Evolutionary conservation across 345 rosid species (phyloP), one percentile per base, ranked within the genome.

Genomic region (Dipteronia dyeriana): DNA sequence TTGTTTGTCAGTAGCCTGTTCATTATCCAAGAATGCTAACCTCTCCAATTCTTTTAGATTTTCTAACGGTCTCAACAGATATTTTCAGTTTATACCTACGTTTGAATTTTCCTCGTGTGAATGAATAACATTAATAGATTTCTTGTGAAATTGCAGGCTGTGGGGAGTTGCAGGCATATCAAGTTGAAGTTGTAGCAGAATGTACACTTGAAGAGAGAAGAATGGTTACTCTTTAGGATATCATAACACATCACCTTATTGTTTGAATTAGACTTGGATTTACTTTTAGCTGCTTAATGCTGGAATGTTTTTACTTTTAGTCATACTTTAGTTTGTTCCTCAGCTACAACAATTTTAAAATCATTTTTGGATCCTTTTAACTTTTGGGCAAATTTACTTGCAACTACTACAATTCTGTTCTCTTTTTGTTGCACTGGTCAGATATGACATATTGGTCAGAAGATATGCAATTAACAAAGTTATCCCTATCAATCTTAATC

Each of bases 91-190:
- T 25, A 61, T 22, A 1, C 53, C 0, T 0, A 4, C 41, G 9
- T 60, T 25, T 26, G 22, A 31, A 65, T 19, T 56, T 54, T 3
- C 22, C 12, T 49, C 16, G 63, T 14, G 63, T 31, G n/a, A 53
- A 71, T 29, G 3, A 20, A 49, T 34, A n/a, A 45, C 2, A 45
- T 13, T 66, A 9, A 66, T 14, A 1, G 31, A 53, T 11, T 29
- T 41, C 38, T 54, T 66, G 3, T 54, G 9, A 53, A 20, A n/a
- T 66, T 20, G 64, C 54, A 75, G 78, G 25, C 23, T 66, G 54
- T 31, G 3, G 12, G 38, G 53, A 51, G 47, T 13, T 47, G 14
- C 54, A 8, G 53, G 65, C 63, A 19, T 53, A 3, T 6, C 20
- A 20, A 34, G 54, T 14, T 47, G 31, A 31, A 75, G 53, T n/a